Conservation (phyloP, 2,329 filamentous ascomycete genomes). For the Hypoxylon sp. region DNA sequence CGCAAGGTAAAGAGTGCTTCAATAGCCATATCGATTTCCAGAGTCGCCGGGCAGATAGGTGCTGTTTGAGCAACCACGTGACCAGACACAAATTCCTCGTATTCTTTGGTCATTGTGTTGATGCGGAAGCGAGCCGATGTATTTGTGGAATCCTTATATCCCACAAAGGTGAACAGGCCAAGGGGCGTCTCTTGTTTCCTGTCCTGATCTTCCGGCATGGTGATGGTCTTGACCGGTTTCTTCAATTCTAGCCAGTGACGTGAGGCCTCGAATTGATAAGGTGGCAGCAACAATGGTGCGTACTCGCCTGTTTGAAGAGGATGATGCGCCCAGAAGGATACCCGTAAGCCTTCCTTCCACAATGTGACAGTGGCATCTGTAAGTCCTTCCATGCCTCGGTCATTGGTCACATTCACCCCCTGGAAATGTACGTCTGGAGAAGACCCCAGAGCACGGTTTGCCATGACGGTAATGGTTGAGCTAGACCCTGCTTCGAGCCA, state of each 20-base stretch:
- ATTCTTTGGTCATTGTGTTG: conserved; percentile 57
- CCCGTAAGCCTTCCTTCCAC: conserved; percentile 58
- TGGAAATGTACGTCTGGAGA: conserved; percentile 24
- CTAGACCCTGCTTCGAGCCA: conserved; percentile 62
- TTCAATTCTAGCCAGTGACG: background rate
- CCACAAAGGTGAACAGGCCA: no score
- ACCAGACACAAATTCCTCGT: conserved; percentile 53
- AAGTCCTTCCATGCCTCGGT: conserved; percentile 41
- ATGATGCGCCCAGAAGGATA: conserved; percentile 59
- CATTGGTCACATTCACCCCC: conserved; percentile 25
- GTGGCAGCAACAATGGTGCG: conserved; percentile 54
- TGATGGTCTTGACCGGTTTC: background rate
- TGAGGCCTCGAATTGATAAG: conserved; percentile 59
- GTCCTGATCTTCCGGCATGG: no score
- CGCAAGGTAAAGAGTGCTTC: conserved; percentile 54
- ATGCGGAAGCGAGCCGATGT: conserved; percentile 57
- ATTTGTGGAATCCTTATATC: background rate
- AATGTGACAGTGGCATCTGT: conserved; percentile 52
- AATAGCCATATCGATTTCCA: conserved; percentile 55
- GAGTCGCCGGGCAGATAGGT: conserved; percentile 57
- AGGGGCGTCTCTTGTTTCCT: no score
- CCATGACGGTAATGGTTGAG: conserved; percentile 57
- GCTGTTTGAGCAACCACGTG: conserved; percentile 60
- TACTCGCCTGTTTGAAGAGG: conserved; percentile 47
- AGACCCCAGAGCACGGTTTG: conserved; percentile 41